These are phyloP conservation scores for Chaetoceros muelleri DNA, from an alignment of 108 stramenopile species.

Conservation along the genomic window DNA sequence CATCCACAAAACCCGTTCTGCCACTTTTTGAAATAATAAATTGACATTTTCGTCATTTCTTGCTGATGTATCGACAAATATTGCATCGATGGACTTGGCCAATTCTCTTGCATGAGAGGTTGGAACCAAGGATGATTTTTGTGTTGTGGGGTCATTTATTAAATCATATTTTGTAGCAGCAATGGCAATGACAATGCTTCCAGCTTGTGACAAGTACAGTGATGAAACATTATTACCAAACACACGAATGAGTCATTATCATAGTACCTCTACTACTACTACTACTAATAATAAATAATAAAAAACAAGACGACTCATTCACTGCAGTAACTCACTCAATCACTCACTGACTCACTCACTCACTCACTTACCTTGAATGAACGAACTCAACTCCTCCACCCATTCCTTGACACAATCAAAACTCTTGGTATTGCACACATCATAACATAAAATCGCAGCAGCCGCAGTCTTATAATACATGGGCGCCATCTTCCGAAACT, in stretches of 20 bases:
- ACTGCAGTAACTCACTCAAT: too few species aligned
- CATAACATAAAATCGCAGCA: slow-evolving; percentile 71
- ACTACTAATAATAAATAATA: too few species aligned
- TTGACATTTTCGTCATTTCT: slow-evolving; percentile 49
- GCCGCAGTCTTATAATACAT: slow-evolving; percentile 68
- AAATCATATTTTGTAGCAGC: slow-evolving; percentile 72
- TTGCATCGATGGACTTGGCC: slow-evolving; percentile 38
- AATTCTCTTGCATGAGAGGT: slow-evolving; percentile 44
- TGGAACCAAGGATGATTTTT: slow-evolving; percentile 10
- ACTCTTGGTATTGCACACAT: slow-evolving; percentile 34
- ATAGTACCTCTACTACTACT: too few species aligned
- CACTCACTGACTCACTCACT: too few species aligned
- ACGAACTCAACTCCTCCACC: slow-evolving; percentile 15
- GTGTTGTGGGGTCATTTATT: not conserved
- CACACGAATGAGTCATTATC: too few species aligned
- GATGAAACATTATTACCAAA: too few species aligned
- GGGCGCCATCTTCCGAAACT: slow-evolving; percentile 43
- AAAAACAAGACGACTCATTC: too few species aligned
- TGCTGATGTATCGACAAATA: slow-evolving; percentile 64
- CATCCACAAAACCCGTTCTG: slow-evolving; percentile 34
- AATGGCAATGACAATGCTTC: slow-evolving; percentile 49
- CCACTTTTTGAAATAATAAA: slow-evolving; percentile 42
- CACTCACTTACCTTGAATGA: not conserved
- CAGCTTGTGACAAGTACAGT: too few species aligned
- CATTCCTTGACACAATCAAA: slow-evolving; percentile 44